These are phyloP conservation scores for Vicia faba DNA, from an alignment of 306 rosid genomes.

Conservation along the genomic window DNA sequence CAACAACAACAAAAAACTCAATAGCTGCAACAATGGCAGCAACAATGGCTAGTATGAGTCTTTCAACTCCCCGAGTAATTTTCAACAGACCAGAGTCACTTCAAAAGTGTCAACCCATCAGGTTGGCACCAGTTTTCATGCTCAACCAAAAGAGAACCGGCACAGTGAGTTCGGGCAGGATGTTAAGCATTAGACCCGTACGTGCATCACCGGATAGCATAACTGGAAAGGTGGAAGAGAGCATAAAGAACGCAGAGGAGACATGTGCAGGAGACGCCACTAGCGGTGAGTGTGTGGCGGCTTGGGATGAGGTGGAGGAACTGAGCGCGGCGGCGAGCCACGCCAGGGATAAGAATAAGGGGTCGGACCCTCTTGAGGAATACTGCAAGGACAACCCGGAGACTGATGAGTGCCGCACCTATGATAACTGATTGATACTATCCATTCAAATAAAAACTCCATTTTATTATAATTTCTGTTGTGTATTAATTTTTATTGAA, in stretches of 20 bases:
- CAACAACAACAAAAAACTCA: background rate
- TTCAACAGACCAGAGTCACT: slow-evolving; percentile 47
- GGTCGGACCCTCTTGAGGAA: slow-evolving; percentile 72
- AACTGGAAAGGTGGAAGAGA: slow-evolving; percentile 73
- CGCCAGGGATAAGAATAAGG: slow-evolving; percentile 63
- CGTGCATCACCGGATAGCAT: slow-evolving; percentile 69
- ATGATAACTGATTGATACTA: slow-evolving; percentile 52
- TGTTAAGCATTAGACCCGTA: slow-evolving; percentile 38
- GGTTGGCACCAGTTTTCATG: slow-evolving; percentile 25
- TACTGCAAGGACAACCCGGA: slow-evolving; percentile 90
- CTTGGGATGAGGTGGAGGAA: slow-evolving; percentile 99
- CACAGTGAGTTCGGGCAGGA: slow-evolving; percentile 34
- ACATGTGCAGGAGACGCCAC: slow-evolving; percentile 62
- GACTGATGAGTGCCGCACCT: slow-evolving; percentile 91
- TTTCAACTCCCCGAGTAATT: slow-evolving; percentile 51
- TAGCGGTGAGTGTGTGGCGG: slow-evolving; percentile 87
- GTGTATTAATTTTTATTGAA: slow-evolving; percentile 20
- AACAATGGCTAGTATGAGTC: slow-evolving; percentile 56
- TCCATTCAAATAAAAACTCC: background rate
- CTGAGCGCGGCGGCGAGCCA: slow-evolving; percentile 97
- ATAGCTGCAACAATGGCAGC: slow-evolving; percentile 61
- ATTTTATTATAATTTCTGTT: background rate
- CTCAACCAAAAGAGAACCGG: slow-evolving; percentile 34
- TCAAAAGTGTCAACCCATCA: slow-evolving; percentile 37
- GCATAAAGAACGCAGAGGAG: slow-evolving; percentile 84